These are phyloP conservation scores for Chrysosporium keratinophilum DNA, from an alignment of 2,329 filamentous ascomycete genomes.

Conservation along the genomic window DNA sequence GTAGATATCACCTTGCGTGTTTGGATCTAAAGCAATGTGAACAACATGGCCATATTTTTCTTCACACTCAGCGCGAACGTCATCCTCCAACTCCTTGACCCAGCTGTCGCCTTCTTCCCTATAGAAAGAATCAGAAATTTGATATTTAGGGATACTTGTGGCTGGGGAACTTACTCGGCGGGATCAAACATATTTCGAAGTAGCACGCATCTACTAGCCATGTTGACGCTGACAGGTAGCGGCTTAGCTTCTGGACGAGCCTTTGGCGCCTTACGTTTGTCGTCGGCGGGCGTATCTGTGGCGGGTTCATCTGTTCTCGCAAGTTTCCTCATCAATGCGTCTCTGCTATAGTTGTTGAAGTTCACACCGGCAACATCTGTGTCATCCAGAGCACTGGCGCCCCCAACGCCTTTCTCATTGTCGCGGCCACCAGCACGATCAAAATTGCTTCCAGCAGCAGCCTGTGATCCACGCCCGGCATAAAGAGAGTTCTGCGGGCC, in stretches of 20 bases:
- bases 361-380: conserved; percentile 97
- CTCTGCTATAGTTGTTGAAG: conserved; percentile 98
- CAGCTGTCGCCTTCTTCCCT: conserved; percentile 80
- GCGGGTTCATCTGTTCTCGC: conserved; percentile 81
- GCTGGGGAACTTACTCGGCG: conserved; percentile 58
- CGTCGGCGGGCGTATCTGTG: conserved; percentile 46
- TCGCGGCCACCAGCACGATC: conserved; percentile 84
- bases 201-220: conserved; percentile 86
- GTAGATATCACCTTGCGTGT: conserved; percentile 92
- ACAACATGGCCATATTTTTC: conserved; percentile 94
- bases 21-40: conserved; percentile 89
- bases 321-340: conserved; percentile 97
- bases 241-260: conserved; percentile 70
- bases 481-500: conserved; percentile 75
- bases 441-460: conserved; percentile 64
- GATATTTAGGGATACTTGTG: background rate
- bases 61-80: conserved; percentile 86
- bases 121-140: conserved; percentile 27
- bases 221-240: conserved; percentile 74
- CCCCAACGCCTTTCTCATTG: conserved; percentile 74
- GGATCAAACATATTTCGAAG: conserved; percentile 94
- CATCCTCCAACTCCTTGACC: conserved; percentile 88
- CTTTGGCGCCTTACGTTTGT: conserved; percentile 62
- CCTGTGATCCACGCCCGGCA: conserved; percentile 74
- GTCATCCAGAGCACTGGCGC: conserved; percentile 90